Evolutionary conservation across 805 yeast species (phyloP), one percentile per base, ranked within the genome.

Genomic region (Diddensiella caesifluorescens): DNA sequence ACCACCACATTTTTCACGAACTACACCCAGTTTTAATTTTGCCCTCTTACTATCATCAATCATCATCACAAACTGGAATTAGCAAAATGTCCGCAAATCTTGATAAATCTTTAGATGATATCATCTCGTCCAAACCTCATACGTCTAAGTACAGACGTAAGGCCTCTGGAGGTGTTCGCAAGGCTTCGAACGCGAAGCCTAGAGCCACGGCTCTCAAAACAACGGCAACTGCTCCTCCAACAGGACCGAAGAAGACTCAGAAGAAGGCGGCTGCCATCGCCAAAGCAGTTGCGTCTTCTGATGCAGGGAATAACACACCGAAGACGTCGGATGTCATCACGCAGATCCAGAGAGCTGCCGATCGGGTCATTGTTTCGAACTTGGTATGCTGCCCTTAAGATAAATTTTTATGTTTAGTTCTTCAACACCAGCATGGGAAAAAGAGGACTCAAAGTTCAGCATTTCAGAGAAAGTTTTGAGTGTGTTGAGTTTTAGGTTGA

Each of bases 51-150:
- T n/a, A n/a, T n/a, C n/a, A n/a, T n/a, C n/a, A n/a, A n/a, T n/a
- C n/a, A n/a, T n/a, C n/a, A n/a, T n/a, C n/a, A n/a, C n/a, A n/a
- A n/a, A n/a, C n/a, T n/a, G n/a, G n/a, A n/a, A n/a, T n/a, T n/a
- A n/a, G n/a, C 7, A 23, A 39, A 45, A 84, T 82, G 89, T 82
- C 94, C 50, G 74, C 82, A 50, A 74, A 83, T 57, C 76, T 90
- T 69, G 96, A 90, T 69, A 83, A 85, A 70, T 86, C 97, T 38
- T 78, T 90, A 60, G 98, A 90, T 71, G 97, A 88, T 57, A 90
- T 90, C 64, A 84, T 90, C 61, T 77, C 95, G 46, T 67, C 84
- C 49, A 54, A 56, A 45, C 67, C 69, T 50, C 57, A 63, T 47
- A 46, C 47, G 47, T 40, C 56, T 38, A 46, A 54, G 18, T 51